Evolutionary conservation across 495 filamentous ascomycete species (phyloP).

Genomic region (Lineolata rhizophorae): DNA sequence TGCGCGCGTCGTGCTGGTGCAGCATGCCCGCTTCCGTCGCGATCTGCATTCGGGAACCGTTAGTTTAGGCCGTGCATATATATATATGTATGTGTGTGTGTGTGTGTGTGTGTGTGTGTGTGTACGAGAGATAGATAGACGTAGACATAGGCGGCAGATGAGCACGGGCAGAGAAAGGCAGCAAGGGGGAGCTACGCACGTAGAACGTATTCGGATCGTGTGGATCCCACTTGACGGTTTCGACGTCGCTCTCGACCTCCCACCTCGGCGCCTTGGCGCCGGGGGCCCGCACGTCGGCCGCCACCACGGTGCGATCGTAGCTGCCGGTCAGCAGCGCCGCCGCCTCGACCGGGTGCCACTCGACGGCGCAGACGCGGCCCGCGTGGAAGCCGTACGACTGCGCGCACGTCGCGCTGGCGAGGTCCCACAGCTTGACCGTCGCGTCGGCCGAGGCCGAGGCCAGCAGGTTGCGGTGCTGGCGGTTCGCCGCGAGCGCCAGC

Average conservation of each 20-base stretch:
- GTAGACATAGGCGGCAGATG: no score
- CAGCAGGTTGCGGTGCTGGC: conserved; percentile 83
- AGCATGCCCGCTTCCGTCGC: conserved; percentile 80
- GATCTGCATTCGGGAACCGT: conserved; percentile 15
- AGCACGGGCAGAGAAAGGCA: neutral
- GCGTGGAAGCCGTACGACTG: conserved; percentile 82
- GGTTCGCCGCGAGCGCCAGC: conserved; percentile 72
- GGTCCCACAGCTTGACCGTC: conserved; percentile 94
- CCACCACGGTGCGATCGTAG: conserved; percentile 83
- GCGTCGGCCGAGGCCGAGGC: conserved; percentile 90
- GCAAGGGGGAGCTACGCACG: conserved; percentile 24
- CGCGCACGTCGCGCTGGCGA: conserved; percentile 74
- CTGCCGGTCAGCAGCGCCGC: conserved; percentile 78
- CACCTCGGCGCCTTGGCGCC: conserved; percentile 56
- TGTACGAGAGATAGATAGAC: no score
- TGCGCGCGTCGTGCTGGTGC: conserved; percentile 67
- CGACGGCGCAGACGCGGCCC: conserved; percentile 86
- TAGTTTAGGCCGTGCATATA: neutral
- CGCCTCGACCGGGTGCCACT: conserved; percentile 75
- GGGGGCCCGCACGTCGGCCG: conserved; percentile 81
- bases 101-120: no score
- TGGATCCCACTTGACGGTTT: conserved; percentile 77
- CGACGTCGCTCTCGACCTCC: conserved; percentile 87
- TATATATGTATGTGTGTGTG: no score
- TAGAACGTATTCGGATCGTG: conserved; percentile 88